phyloP scores from a whole-genome alignment of 768 basidiomycete genomes.

The Aureoboletus auriporus region DNA sequence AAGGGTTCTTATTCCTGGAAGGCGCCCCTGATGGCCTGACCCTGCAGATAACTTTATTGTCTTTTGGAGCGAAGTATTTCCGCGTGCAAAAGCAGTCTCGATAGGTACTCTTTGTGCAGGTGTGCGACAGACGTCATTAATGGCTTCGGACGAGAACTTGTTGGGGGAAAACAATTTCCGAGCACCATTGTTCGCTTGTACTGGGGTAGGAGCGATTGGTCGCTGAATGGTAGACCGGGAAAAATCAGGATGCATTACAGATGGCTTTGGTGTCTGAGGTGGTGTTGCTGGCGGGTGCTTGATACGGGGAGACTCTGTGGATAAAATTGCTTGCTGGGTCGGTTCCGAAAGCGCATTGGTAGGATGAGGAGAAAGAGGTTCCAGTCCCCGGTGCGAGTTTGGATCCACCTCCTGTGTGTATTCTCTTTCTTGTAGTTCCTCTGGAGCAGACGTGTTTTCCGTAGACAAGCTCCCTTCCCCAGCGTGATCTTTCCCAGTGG shows the following conservation, averaged over 20 bases:
- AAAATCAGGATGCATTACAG: conserved; percentile 12
- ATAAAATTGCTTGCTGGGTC: conserved; percentile 9
- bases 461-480: background rate
- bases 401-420: conserved; percentile 14
- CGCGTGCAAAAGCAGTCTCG: conserved; percentile 45
- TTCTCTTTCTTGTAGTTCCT: conserved; percentile 17
- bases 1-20: conserved; percentile 18
- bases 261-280: conserved; percentile 11
- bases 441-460: background rate
- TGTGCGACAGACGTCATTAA: conserved; percentile 42
- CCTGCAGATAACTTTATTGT: conserved; percentile 31
- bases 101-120: conserved; percentile 66
- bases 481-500: background rate
- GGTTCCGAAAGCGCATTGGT: conserved; percentile 36
- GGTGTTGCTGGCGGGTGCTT: conserved; percentile 23
- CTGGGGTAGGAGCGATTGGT: conserved; percentile 27
- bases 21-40: conserved; percentile 19
- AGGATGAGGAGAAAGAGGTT: conserved; percentile 61
- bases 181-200: conserved; percentile 12
- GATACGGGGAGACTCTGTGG: conserved; percentile 1
- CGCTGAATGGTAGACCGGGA: conserved; percentile 21
- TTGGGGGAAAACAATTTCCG: conserved; percentile 24
- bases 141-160: conserved; percentile 31
- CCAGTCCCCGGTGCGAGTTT: conserved; percentile 39
- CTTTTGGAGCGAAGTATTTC: conserved; percentile 48